phyloP scores from a whole-genome alignment of 192 early-diverging fungal species.

The Gaertneriomyces semiglobifer region DNA sequence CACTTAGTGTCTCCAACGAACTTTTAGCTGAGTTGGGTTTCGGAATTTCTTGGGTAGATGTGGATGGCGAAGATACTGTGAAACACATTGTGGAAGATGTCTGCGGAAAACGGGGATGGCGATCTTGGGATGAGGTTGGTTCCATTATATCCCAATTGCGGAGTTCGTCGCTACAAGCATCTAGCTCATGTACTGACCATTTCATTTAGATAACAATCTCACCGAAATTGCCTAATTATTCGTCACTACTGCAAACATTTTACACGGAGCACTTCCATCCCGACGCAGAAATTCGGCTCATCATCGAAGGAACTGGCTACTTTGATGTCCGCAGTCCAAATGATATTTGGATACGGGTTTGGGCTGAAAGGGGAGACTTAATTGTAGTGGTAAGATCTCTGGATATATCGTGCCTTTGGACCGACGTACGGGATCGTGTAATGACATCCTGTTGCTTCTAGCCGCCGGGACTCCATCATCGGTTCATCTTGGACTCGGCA shows the following conservation, averaged over 20 bases:
- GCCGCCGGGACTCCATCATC: conserved; percentile 91
- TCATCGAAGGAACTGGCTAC: conserved; percentile 86
- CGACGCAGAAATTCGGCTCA: conserved; percentile 93
- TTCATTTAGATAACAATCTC: conserved; percentile 66
- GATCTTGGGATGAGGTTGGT: no score
- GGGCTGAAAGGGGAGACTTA: conserved; percentile 70
- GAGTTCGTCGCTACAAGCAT: not conserved
- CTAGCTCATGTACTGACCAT: conserved; percentile 45
- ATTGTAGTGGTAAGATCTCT: conserved; percentile 66
- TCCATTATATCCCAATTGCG: not conserved
- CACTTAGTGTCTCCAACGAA: conserved; percentile 54
- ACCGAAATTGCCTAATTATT: conserved; percentile 69
- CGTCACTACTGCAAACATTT: conserved; percentile 88
- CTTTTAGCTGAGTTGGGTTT: conserved; percentile 70
- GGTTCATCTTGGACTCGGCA: conserved; percentile 81
- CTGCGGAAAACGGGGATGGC: no score
- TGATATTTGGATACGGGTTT: conserved; percentile 84
- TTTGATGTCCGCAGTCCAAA: conserved; percentile 61
- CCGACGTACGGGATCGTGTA: not conserved
- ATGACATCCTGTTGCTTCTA: conserved; percentile 12
- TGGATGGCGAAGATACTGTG: not conserved
- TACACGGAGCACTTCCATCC: conserved; percentile 93
- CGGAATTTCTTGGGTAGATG: conserved; percentile 47
- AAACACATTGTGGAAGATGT: no score
- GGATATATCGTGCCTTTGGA: not conserved